These are phyloP conservation scores for Verticillium dahliae DNA, from an alignment of 2,329 filamentous ascomycete species.

Conservation along the genomic window DNA sequence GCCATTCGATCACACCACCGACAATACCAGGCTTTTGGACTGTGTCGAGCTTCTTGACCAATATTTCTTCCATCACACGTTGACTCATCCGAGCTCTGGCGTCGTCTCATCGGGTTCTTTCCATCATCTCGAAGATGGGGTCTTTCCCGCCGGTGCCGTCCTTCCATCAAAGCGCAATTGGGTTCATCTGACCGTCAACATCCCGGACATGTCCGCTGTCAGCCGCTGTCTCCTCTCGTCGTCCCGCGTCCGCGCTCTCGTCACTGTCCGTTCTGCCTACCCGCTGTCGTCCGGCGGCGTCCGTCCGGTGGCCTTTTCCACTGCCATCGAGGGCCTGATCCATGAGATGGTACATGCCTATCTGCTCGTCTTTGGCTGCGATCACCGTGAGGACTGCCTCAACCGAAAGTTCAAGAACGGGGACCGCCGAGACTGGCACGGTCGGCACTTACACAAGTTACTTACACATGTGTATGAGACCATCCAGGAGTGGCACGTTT, in stretches of 20 bases:
- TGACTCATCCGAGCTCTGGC: too few relatives aligned
- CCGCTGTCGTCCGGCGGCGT: background rate
- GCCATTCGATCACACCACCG: too few relatives aligned
- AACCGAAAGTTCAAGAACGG: background rate
- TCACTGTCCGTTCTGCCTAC: background rate
- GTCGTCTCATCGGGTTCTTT: too few relatives aligned
- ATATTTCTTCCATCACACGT: too few relatives aligned
- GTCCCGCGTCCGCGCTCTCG: background rate
- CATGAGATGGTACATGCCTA: conserved; percentile 15
- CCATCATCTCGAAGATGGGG: too few relatives aligned
- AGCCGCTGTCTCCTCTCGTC: background rate
- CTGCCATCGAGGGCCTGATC: conserved; percentile 22
- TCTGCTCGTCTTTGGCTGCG: conserved; percentile 3
- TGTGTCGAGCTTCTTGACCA: too few relatives aligned
- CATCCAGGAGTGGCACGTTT: conserved; percentile 1
- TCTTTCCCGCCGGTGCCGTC: too few relatives aligned
- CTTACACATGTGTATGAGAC: conserved; percentile 1
- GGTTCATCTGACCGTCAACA: too few relatives aligned
- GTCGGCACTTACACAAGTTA: background rate
- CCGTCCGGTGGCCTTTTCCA: conserved; percentile 17
- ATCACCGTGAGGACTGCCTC: background rate
- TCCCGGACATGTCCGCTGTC: too few relatives aligned
- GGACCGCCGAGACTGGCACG: background rate
- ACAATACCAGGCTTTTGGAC: too few relatives aligned
- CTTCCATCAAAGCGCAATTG: too few relatives aligned